Percentiles rank a stretch among this genome's conserved stretches.
These are phyloP conservation scores for Pseudozyma thailandica DNA, from an alignment of 1,284 basidiomycete species.

Conservation along the genomic window DNA sequence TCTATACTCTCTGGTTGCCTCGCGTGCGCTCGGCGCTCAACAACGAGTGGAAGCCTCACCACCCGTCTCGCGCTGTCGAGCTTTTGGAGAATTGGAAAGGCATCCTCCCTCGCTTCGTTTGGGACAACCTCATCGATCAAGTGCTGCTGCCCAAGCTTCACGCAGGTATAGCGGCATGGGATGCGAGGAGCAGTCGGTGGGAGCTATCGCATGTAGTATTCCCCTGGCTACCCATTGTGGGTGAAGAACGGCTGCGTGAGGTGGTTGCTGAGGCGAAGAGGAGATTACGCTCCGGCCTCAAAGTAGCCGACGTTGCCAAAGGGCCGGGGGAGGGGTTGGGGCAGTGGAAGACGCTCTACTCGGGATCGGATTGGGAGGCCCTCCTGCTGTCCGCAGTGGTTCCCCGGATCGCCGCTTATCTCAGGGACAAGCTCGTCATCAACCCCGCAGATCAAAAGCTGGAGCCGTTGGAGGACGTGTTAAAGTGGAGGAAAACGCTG, in stretches of 20 bases:
- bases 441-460: constrained; percentile 85
- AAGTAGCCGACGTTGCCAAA: constrained; percentile 74
- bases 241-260: constrained; percentile 78
- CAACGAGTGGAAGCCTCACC: constrained; percentile 84
- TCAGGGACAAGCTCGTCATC: constrained; percentile 84
- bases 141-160: constrained; percentile 90
- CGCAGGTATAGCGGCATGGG: constrained; percentile 82
- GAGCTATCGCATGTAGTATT: constrained; percentile 83
- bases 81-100: constrained; percentile 88
- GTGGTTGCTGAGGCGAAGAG: constrained; percentile 85
- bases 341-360: constrained; percentile 50
- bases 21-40: constrained; percentile 80
- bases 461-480: constrained; percentile 78
- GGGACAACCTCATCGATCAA: constrained; percentile 94
- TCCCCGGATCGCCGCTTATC: constrained; percentile 82
- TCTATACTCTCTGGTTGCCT: constrained; percentile 96
- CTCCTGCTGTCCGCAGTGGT: constrained; percentile 89
- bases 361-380: constrained; percentile 81
- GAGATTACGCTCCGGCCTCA: constrained; percentile 81
- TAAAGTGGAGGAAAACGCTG: constrained; percentile 81
- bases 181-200: constrained; percentile 34
- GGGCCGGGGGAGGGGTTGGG: constrained; percentile 30
- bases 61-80: constrained; percentile 79
- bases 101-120: constrained; percentile 87
- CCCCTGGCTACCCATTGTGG: constrained; percentile 89